Conservation (phyloP, 768 basidiomycete genomes). For the Coprinopsis strossmayeri region DNA sequence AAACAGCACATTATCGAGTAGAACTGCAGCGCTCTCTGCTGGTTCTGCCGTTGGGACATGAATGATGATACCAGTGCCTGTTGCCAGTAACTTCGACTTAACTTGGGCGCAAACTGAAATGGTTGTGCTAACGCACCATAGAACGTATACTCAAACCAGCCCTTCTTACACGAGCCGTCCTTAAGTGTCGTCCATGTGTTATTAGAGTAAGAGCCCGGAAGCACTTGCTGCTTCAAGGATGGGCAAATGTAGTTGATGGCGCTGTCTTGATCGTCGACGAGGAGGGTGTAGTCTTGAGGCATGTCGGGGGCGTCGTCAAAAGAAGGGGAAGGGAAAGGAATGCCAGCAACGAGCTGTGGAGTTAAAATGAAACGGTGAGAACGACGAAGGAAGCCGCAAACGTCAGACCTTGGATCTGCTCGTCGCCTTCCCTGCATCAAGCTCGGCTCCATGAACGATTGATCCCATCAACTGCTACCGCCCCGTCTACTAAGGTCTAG, state of each 20-base stretch:
- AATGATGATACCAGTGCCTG: constrained; percentile 28
- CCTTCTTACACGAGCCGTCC: constrained; percentile 23
- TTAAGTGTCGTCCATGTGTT: constrained; percentile 33
- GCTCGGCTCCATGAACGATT: too few relatives aligned
- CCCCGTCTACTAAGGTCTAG: too few relatives aligned
- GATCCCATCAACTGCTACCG: too few relatives aligned
- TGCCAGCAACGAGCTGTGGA: constrained; percentile 17
- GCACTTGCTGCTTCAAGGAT: constrained; percentile 24
- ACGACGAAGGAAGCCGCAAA: constrained; percentile 3
- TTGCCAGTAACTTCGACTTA: not conserved
- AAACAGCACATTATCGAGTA: constrained; percentile 30
- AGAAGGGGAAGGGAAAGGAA: constrained; percentile 15
- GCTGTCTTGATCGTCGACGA: constrained; percentile 34
- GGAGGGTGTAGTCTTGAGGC: constrained; percentile 18
- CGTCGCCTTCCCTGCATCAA: too few relatives aligned
- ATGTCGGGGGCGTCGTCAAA: constrained; percentile 11
- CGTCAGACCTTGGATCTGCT: too few relatives aligned
- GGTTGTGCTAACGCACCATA: constrained; percentile 20
- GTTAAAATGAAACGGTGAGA: not conserved
- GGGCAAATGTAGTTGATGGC: constrained; percentile 31
- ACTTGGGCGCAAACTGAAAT: not conserved
- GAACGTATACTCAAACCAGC: constrained; percentile 36
- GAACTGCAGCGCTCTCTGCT: constrained; percentile 25
- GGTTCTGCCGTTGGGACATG: constrained; percentile 18
- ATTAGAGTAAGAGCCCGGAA: constrained; percentile 27